phyloP scores from a whole-genome alignment of 352 stramenopile species.

The Globisporangium acanthophoron region DNA sequence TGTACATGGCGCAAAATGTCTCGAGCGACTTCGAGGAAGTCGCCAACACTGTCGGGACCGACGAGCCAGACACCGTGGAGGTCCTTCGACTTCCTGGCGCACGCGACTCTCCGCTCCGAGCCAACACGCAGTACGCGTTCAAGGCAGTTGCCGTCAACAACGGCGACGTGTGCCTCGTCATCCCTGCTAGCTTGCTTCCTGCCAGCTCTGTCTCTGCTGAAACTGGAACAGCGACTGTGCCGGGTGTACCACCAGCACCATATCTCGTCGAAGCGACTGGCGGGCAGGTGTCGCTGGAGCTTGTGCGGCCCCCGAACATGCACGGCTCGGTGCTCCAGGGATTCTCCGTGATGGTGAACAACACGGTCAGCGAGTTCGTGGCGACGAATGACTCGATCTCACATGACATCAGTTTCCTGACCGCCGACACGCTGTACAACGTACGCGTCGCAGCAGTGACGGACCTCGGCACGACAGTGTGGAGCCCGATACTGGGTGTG shows the following conservation, averaged over 20 bases:
- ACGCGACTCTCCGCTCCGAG: constrained; percentile 18
- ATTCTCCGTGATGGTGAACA: constrained; percentile 35
- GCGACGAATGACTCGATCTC: constrained; percentile 14
- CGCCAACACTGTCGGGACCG: constrained; percentile 18
- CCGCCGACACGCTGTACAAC: constrained; percentile 21
- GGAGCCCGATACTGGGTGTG: constrained; percentile 20
- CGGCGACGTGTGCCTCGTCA: constrained; percentile 33
- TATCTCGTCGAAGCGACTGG: constrained; percentile 52
- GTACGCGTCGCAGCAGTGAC: constrained; percentile 36
- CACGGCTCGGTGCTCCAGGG: constrained; percentile 33
- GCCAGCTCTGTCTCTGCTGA: constrained; percentile 11
- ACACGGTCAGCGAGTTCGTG: constrained; percentile 14
- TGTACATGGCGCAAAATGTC: constrained; percentile 42
- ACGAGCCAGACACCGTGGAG: constrained; percentile 21
- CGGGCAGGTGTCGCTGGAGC: constrained; percentile 34
- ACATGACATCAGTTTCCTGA: constrained; percentile 26
- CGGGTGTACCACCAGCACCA: constrained; percentile 29
- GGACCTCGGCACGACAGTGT: constrained; percentile 28
- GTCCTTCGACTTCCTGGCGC: constrained; percentile 24
- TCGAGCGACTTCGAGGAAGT: constrained; percentile 28
- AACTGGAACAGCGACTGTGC: constrained; percentile 27
- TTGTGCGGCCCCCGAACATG: constrained; percentile 49
- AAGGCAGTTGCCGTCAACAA: constrained; percentile 47
- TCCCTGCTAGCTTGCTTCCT: constrained; percentile 14
- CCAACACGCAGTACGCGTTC: constrained; percentile 40